phyloP scores from a whole-genome alignment of 1,284 basidiomycete species.

The Gymnopus androsaceus region DNA sequence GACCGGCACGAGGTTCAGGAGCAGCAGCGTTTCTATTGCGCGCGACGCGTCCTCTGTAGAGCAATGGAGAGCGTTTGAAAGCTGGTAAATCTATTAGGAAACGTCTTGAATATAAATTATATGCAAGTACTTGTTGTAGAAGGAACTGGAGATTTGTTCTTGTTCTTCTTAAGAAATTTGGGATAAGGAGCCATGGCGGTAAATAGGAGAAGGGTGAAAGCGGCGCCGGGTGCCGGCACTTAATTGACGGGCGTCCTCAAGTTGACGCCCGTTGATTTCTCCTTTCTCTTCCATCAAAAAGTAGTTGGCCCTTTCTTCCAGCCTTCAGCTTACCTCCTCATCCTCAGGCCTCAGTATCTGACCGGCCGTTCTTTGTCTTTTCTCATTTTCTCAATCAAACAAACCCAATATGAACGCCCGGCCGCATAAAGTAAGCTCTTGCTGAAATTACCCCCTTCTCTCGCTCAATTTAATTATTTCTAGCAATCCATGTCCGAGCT shows the following conservation, averaged over 20 bases:
- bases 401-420: constrained; percentile 18
- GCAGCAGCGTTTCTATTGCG: neutral
- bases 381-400: constrained; percentile 10
- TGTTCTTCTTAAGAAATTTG: constrained; percentile 4
- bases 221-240: neutral
- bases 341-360: constrained; percentile 21
- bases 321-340: constrained; percentile 20
- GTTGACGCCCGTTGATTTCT: neutral
- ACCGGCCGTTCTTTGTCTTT: constrained; percentile 15
- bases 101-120: neutral
- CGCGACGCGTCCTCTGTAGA: constrained; percentile 1
- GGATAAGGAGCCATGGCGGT: constrained; percentile 12
- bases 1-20: neutral
- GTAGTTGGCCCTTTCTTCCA: neutral
- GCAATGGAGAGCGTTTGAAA: constrained; percentile 18
- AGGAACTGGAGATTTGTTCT: neutral
- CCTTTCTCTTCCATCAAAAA: constrained; percentile 12
- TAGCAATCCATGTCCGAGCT: constrained; percentile 82
- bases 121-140: neutral
- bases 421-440: constrained; percentile 16
- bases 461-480: neutral
- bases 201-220: neutral
- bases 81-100: neutral
- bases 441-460: neutral
- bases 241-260: neutral